Evolutionary conservation across 306 rosid genomes (phyloP).

Genomic region (Cucurbita moschata): DNA sequence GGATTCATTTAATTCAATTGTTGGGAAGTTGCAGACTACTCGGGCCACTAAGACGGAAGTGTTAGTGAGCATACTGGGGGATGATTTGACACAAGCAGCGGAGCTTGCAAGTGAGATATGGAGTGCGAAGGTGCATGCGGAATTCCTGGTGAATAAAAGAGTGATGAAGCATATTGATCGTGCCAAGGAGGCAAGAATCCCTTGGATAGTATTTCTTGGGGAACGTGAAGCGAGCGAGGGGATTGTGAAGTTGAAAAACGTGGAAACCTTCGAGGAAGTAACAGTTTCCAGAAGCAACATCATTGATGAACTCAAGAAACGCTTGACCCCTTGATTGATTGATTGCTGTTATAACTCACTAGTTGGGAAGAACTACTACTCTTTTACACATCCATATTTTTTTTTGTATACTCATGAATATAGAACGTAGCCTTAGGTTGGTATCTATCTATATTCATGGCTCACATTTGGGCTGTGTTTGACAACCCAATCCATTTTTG

Average conservation of each 20-base stretch:
- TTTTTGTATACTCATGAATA: no score
- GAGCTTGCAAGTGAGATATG: constrained; percentile 70
- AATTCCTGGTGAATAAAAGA: constrained; percentile 51
- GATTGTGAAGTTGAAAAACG: constrained; percentile 38
- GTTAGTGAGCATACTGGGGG: constrained; percentile 63
- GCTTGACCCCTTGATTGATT: constrained; percentile 21
- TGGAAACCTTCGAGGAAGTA: constrained; percentile 25
- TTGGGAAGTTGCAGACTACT: constrained; percentile 26
- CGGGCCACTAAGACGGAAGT: constrained; percentile 79
- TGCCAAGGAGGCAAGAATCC: constrained; percentile 61
- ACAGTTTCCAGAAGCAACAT: constrained; percentile 29
- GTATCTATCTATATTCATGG: neutral
- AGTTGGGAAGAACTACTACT: neutral
- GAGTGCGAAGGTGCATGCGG: constrained; percentile 45
- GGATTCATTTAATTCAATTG: neutral
- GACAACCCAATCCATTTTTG: neutral
- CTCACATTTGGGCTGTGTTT: neutral
- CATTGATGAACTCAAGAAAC: constrained; percentile 47
- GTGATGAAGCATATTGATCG: constrained; percentile 50
- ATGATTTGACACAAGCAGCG: constrained; percentile 47
- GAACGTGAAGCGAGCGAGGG: constrained; percentile 60
- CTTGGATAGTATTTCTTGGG: constrained; percentile 75
- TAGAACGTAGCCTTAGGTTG: neutral
- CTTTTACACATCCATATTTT: no score
- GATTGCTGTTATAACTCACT: neutral